Percentiles rank a stretch among this genome's conserved stretches.
Conservation (phyloP, 148 eudicot species). For the Rhododendron kiyosumense region DNA sequence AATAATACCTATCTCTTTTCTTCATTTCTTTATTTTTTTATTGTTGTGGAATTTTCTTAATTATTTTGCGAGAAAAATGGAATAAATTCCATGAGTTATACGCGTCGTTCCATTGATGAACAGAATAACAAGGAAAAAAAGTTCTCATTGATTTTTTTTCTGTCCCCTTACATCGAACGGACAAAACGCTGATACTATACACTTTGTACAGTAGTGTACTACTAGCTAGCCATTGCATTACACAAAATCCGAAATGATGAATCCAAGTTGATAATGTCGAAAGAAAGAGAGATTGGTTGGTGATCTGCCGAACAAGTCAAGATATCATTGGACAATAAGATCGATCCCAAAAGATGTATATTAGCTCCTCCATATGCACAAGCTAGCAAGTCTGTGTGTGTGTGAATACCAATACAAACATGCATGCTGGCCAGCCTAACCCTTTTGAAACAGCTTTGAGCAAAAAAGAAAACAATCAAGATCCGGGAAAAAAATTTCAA, state of each 20-base stretch:
- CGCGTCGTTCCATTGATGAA: too few relatives aligned
- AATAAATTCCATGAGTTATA: too few relatives aligned
- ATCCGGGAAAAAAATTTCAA: not conserved
- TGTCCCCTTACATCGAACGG: too few relatives aligned
- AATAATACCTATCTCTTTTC: too few relatives aligned
- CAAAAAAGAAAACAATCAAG: not conserved
- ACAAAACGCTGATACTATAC: too few relatives aligned
- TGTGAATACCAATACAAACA: not conserved
- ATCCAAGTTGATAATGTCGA: not conserved
- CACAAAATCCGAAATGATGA: not conserved
- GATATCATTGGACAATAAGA: not conserved
- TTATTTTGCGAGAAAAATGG: too few relatives aligned
- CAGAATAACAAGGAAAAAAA: too few relatives aligned
- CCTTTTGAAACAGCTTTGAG: slow-evolving; percentile 5
- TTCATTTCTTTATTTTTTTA: too few relatives aligned
- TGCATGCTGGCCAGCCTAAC: not conserved
- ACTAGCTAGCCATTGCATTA: not conserved
- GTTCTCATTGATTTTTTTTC: too few relatives aligned
- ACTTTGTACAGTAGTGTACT: too few relatives aligned
- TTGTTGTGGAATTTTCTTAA: too few relatives aligned
- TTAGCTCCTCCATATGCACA: too few relatives aligned
- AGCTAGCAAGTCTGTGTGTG: not conserved
- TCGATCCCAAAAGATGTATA: not conserved
- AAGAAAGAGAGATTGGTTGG: not conserved
- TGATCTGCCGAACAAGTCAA: not conserved